Conservation (phyloP, 2,329 filamentous ascomycete genomes). For the Myriosclerotinia curreyana region DNA sequence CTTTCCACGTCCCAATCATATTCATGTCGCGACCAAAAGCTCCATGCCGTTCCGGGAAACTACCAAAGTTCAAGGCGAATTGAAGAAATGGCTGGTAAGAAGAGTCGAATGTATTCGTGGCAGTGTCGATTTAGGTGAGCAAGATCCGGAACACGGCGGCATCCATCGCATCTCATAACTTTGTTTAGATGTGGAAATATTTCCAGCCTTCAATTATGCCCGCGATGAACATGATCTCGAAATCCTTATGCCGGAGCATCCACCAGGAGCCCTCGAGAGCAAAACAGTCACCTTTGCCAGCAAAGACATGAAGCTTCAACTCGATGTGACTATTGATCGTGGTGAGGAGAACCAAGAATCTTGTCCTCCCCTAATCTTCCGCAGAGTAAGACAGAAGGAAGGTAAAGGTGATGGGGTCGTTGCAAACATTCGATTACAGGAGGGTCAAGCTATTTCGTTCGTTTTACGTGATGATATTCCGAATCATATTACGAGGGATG, state of each 20-base stretch:
- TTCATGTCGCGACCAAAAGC: constrained; percentile 49
- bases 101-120: constrained; percentile 72
- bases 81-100: constrained; percentile 69
- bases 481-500: constrained; percentile 54
- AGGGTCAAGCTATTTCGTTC: constrained; percentile 68
- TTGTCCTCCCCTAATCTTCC: constrained; percentile 55
- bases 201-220: constrained; percentile 71
- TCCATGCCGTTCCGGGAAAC: constrained; percentile 55
- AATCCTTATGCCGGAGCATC: constrained; percentile 47
- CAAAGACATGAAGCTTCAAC: constrained; percentile 56
- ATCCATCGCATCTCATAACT: constrained; percentile 17
- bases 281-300: constrained; percentile 64
- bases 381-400: constrained; percentile 49
- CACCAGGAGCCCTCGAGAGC: constrained; percentile 45
- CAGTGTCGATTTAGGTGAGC: constrained; percentile 55
- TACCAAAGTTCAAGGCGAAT: constrained; percentile 53
- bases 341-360: constrained; percentile 48
- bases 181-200: constrained; percentile 60
- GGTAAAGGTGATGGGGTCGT: constrained; percentile 62
- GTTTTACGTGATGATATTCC: constrained; percentile 62
- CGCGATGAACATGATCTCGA: constrained; percentile 59
- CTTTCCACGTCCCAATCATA: constrained; percentile 66
- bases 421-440: constrained; percentile 56
- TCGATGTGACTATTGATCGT: constrained; percentile 64
- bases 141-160: neutral